phyloP scores from a whole-genome alignment of 1,284 basidiomycete species.

The Porogramme epimiltina region DNA sequence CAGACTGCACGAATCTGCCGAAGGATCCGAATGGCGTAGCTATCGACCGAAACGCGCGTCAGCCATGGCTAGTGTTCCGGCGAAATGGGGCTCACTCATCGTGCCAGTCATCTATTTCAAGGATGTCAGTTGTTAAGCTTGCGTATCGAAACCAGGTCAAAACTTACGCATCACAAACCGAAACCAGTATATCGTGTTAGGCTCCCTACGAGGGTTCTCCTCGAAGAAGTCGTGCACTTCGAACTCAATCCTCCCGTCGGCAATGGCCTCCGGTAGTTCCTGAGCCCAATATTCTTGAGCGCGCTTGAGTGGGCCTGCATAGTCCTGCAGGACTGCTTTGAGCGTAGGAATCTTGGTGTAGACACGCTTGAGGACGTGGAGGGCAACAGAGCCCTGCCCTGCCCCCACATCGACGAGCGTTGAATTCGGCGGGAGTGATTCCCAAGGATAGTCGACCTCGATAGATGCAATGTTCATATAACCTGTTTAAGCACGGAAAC shows the following conservation, averaged over 20 bases:
- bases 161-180: neutral
- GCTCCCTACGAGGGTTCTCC: neutral
- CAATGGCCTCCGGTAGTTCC: neutral
- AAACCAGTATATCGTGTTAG: neutral
- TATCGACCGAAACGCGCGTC: no score
- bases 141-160: no score
- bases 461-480: constrained; percentile 2
- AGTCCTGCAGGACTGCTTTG: constrained; percentile 1
- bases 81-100: neutral
- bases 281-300: neutral
- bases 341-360: constrained; percentile 3
- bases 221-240: constrained; percentile 1
- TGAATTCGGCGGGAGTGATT: constrained; percentile 1
- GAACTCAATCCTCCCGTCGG: neutral
- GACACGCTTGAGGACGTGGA: constrained; percentile 5
- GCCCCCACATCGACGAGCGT: constrained; percentile 5
- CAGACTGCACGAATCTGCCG: neutral
- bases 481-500: neutral
- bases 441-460: constrained; percentile 5
- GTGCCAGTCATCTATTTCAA: neutral
- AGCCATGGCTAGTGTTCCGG: neutral
- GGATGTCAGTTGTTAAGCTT: no score
- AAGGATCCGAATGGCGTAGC: neutral
- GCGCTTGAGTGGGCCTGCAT: no score
- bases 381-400: constrained; percentile 3